Conservation (phyloP, 2,329 filamentous ascomycete species). For the Aspergillus sp. region DNA sequence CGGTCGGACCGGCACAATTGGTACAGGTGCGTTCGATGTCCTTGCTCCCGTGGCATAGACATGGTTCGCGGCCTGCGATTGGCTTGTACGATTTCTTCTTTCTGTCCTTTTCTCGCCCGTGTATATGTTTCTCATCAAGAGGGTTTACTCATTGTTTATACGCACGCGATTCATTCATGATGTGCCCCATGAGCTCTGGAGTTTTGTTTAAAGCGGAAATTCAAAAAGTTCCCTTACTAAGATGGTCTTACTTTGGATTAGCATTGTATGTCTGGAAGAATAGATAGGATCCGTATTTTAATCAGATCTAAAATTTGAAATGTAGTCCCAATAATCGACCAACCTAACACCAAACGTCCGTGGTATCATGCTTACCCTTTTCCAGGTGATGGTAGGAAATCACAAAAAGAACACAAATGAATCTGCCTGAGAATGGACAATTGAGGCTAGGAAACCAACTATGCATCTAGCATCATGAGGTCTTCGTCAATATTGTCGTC, state of each 20-base stretch:
- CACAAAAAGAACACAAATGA: slow-evolving; percentile 1
- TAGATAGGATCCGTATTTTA: slow-evolving; percentile 1
- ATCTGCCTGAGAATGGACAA: neutral
- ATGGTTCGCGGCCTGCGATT: neutral
- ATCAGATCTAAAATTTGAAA: slow-evolving; percentile 1
- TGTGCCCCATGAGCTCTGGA: slow-evolving; percentile 43
- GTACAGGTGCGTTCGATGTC: slow-evolving; percentile 92
- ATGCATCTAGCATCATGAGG: slow-evolving; percentile 46
- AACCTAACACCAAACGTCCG: slow-evolving; percentile 28
- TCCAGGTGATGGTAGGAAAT: slow-evolving; percentile 21
- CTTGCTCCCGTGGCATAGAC: slow-evolving; percentile 58
- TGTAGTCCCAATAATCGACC: slow-evolving; percentile 10
- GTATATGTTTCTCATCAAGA: slow-evolving; percentile 27
- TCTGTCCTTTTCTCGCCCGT: slow-evolving; percentile 22
- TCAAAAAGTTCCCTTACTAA: slow-evolving; percentile 35
- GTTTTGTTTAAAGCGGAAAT: slow-evolving; percentile 41
- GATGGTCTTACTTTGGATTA: slow-evolving; percentile 12
- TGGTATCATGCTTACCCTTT: slow-evolving; percentile 30
- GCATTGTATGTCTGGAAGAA: slow-evolving; percentile 17
- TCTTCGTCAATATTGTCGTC: slow-evolving; percentile 51
- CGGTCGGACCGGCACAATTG: slow-evolving; percentile 78
- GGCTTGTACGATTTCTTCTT: slow-evolving; percentile 13
- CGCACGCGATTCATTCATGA: slow-evolving; percentile 30
- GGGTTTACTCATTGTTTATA: slow-evolving; percentile 31
- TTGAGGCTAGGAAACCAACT: slow-evolving; percentile 22